Evolutionary conservation across 2,329 filamentous ascomycete genomes (phyloP).

Genomic region (Alternaria incomplexa): DNA sequence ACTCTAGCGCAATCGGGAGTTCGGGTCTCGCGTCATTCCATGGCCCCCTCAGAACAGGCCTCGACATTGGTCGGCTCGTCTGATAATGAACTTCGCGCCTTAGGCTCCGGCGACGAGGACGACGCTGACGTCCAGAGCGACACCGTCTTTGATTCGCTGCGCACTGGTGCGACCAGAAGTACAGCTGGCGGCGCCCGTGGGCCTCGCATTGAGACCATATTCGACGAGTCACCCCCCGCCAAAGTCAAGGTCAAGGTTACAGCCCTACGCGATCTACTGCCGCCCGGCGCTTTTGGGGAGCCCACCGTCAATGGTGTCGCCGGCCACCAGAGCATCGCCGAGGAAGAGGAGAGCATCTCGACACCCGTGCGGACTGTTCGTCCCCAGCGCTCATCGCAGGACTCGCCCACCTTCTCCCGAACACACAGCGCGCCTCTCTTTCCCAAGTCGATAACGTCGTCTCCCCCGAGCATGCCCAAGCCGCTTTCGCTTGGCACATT

Average conservation of each 20-base stretch:
- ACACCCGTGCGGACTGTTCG: conserved; percentile 55
- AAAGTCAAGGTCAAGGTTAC: conserved; percentile 53
- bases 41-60: conserved; percentile 63
- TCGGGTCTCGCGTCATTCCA: conserved; percentile 59
- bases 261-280: conserved; percentile 57
- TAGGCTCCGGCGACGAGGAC: conserved; percentile 74
- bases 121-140: conserved; percentile 82
- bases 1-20: conserved; percentile 45
- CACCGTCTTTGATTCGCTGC: conserved; percentile 76
- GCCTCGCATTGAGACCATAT: conserved; percentile 76
- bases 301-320: conserved; percentile 39
- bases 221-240: conserved; percentile 72
- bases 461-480: conserved; percentile 53
- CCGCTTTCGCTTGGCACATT: conserved; percentile 49
- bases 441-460: conserved; percentile 50
- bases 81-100: conserved; percentile 69
- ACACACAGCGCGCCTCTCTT: conserved; percentile 45
- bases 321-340: conserved; percentile 54
- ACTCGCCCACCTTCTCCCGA: conserved; percentile 43
- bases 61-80: conserved; percentile 71
- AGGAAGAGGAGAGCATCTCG: conserved; percentile 58
- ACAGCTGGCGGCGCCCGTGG: conserved; percentile 68
- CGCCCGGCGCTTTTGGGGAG: conserved; percentile 53
- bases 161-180: conserved; percentile 72
- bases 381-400: conserved; percentile 44